A percentile compares a stretch with the other conserved stretches of the same genome.
Evolutionary conservation across 169 alveolate genomes (phyloP).

Genomic region (Toxoplasma gondii): DNA sequence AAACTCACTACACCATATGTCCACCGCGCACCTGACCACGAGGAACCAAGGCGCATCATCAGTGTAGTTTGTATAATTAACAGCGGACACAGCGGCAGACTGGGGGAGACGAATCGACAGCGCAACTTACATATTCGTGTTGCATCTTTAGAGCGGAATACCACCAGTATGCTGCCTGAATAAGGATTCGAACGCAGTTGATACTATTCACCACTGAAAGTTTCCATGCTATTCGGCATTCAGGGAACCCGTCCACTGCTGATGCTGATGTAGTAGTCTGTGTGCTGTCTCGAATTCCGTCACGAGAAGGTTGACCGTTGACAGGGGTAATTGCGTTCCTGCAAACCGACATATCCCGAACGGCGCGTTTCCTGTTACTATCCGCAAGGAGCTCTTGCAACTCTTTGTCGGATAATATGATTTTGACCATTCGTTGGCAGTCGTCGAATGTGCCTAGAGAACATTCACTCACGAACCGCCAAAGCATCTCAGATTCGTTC

Average conservation of each 20-base stretch:
- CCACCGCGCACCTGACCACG: too few relatives aligned
- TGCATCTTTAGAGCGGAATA: conserved; percentile 15
- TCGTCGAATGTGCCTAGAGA: conserved; percentile 65
- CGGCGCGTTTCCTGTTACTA: background rate
- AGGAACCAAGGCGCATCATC: too few relatives aligned
- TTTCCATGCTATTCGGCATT: background rate
- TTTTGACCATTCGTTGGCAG: conserved; percentile 69
- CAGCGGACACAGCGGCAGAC: too few relatives aligned
- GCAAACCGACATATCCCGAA: too few relatives aligned
- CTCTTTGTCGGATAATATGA: background rate
- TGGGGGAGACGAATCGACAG: background rate
- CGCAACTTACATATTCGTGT: background rate
- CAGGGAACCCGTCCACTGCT: background rate
- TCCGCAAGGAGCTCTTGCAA: background rate
- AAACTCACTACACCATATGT: too few relatives aligned
- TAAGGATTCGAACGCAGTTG: conserved; percentile 67
- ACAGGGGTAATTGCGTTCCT: too few relatives aligned
- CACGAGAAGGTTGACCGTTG: too few relatives aligned
- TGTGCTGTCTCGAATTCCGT: background rate
- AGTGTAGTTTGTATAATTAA: too few relatives aligned
- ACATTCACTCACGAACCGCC: background rate
- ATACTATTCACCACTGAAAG: conserved; percentile 68
- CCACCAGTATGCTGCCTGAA: conserved; percentile 62
- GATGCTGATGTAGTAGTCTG: background rate
- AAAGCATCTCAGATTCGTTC: too few relatives aligned